phyloP scores from a whole-genome alignment of 2,329 filamentous ascomycete species.

The Fusarium humuli region DNA sequence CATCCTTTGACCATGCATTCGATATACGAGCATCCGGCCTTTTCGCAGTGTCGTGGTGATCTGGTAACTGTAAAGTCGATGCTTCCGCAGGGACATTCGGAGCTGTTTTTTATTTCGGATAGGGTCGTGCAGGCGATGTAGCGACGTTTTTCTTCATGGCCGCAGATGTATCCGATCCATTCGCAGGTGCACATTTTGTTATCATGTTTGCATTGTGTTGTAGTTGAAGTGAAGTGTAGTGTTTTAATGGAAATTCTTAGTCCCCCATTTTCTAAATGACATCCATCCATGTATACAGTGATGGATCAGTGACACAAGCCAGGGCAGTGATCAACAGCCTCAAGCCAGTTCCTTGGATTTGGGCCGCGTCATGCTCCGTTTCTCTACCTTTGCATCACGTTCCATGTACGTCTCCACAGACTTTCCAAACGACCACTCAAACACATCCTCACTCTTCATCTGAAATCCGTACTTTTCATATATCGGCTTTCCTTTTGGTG shows the following conservation, averaged over 20 bases:
- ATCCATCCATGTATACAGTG: not conserved
- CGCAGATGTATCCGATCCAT: conserved; percentile 29
- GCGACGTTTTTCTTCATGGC: conserved; percentile 36
- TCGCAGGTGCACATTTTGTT: conserved; percentile 40
- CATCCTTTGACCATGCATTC: conserved; percentile 35
- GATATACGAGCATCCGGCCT: conserved; percentile 22
- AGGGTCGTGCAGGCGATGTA: conserved; percentile 37
- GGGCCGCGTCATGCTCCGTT: conserved; percentile 20
- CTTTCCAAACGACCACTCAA: conserved; percentile 49
- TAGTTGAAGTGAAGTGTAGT: not conserved
- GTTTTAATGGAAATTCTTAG: not conserved
- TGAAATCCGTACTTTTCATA: conserved; percentile 63
- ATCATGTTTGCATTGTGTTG: conserved; percentile 6
- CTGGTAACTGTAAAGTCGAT: conserved; percentile 29
- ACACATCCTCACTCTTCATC: conserved; percentile 51
- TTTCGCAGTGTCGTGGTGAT: conserved; percentile 12
- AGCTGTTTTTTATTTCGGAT: conserved; percentile 29
- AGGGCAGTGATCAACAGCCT: conserved; percentile 12
- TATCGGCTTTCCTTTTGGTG: conserved; percentile 58
- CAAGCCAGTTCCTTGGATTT: conserved; percentile 17
- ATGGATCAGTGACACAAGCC: conserved; percentile 28
- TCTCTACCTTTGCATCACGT: conserved; percentile 37
- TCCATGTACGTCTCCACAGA: conserved; percentile 54
- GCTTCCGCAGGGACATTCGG: conserved; percentile 28
- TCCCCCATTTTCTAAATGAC: not conserved